Percentiles rank a stretch among this genome's conserved stretches.
These are phyloP conservation scores for Boletus rufocinnamomeus DNA, from an alignment of 768 basidiomycete species.

Conservation along the genomic window DNA sequence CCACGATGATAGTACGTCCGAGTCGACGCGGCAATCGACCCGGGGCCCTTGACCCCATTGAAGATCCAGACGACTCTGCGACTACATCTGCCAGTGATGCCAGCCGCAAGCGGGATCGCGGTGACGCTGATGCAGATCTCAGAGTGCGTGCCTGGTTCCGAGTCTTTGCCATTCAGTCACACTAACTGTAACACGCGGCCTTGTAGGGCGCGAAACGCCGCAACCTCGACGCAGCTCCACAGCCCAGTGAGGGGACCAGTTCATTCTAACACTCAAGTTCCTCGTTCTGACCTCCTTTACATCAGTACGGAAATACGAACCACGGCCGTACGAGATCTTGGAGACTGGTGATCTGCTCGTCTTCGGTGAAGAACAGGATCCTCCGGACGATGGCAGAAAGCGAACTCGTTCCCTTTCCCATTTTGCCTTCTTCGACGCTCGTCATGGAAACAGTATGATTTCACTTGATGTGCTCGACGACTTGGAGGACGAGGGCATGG, in stretches of 20 bases:
- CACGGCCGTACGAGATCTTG: conserved; percentile 31
- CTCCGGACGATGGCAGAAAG: conserved; percentile 42
- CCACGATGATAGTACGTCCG: conserved; percentile 6
- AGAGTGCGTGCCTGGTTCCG: conserved; percentile 16
- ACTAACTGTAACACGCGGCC: background rate
- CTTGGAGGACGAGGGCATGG: no score
- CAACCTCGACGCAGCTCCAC: conserved; percentile 25
- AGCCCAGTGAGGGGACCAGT: conserved; percentile 14
- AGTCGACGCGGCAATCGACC: conserved; percentile 41
- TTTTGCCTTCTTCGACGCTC: conserved; percentile 63
- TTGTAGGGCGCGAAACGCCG: conserved; percentile 30
- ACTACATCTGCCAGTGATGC: conserved; percentile 31
- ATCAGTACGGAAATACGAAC: conserved; percentile 44
- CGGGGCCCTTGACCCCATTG: conserved; percentile 54
- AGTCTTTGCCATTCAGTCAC: background rate
- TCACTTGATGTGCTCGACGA: conserved; percentile 50
- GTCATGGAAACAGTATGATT: conserved; percentile 45
- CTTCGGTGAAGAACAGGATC: conserved; percentile 44
- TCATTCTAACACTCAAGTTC: background rate
- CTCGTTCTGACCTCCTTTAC: background rate
- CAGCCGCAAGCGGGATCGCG: conserved; percentile 31
- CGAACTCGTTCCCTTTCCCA: conserved; percentile 58
- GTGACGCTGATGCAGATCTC: conserved; percentile 7
- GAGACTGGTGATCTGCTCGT: conserved; percentile 42
- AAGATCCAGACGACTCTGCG: conserved; percentile 32